Evolutionary conservation across 768 basidiomycete species (phyloP).

Genomic region (Brasilioporus rufonigricans): DNA sequence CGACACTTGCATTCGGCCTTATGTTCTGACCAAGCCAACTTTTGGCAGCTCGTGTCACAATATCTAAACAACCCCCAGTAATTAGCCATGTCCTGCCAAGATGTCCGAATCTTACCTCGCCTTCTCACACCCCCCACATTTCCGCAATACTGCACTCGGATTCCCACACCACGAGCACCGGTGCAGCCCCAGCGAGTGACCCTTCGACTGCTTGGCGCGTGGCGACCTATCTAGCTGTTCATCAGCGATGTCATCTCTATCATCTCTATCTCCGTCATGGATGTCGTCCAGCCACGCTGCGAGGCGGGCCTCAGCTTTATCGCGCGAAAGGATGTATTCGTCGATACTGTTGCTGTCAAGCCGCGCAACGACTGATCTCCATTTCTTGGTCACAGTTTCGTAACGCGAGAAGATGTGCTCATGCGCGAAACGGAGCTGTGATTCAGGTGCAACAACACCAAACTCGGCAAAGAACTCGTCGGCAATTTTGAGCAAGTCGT

Average conservation of each 20-base stretch:
- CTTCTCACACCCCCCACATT: slow-evolving; percentile 45
- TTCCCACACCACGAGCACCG: slow-evolving; percentile 64
- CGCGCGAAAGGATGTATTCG: slow-evolving; percentile 31
- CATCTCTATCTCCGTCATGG: slow-evolving; percentile 41
- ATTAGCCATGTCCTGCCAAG: background rate
- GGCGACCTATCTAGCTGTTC: slow-evolving; percentile 31
- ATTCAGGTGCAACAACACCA: slow-evolving; percentile 46
- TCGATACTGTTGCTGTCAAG: slow-evolving; percentile 32
- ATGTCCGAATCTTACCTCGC: slow-evolving; percentile 34
- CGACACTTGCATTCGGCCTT: slow-evolving; percentile 1
- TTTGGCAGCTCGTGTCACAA: slow-evolving; percentile 14
- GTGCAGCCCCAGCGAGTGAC: slow-evolving; percentile 52
- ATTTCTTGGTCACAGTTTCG: slow-evolving; percentile 43
- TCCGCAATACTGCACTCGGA: slow-evolving; percentile 55
- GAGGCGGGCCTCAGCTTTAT: slow-evolving; percentile 54
- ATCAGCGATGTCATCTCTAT: slow-evolving; percentile 34
- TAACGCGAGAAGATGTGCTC: slow-evolving; percentile 50
- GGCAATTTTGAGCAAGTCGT: slow-evolving; percentile 46
- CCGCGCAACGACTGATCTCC: slow-evolving; percentile 41
- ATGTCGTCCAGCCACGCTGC: slow-evolving; percentile 55
- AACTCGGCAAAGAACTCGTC: slow-evolving; percentile 52
- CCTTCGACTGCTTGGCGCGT: slow-evolving; percentile 46
- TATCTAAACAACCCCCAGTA: slow-evolving; percentile 6
- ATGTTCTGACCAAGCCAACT: slow-evolving; percentile 5
- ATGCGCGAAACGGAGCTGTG: slow-evolving; percentile 51